These are phyloP conservation scores for Trametes sp. DNA, from an alignment of 1,284 basidiomycete genomes.

Conservation along the genomic window DNA sequence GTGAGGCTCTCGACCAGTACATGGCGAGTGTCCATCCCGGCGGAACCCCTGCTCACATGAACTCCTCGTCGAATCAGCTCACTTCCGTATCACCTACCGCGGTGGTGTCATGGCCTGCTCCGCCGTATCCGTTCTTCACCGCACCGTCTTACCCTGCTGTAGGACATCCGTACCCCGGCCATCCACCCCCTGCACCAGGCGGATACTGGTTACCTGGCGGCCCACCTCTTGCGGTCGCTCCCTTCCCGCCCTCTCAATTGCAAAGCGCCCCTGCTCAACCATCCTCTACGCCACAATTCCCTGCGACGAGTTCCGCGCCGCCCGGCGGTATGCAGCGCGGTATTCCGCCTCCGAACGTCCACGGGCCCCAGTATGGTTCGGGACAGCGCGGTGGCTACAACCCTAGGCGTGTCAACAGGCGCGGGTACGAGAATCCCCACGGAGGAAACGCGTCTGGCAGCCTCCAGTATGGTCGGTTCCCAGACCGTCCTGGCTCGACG, in stretches of 20 bases:
- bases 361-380: slow-evolving; percentile 4
- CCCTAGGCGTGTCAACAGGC: slow-evolving; percentile 22
- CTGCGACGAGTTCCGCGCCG: neutral
- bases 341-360: slow-evolving; percentile 4
- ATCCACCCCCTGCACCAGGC: slow-evolving; percentile 10
- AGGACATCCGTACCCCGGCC: neutral
- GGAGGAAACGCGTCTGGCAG: neutral
- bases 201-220: slow-evolving; percentile 28
- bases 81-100: neutral
- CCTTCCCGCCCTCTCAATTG: neutral
- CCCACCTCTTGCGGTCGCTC: slow-evolving; percentile 4
- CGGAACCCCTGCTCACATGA: slow-evolving; percentile 28
- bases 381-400: slow-evolving; percentile 19
- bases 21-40: slow-evolving; percentile 47
- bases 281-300: neutral
- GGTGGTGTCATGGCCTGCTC: slow-evolving; percentile 4
- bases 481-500: neutral
- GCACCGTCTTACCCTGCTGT: slow-evolving; percentile 15
- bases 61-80: slow-evolving; percentile 1
- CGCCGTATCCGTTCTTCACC: slow-evolving; percentile 5
- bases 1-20: slow-evolving; percentile 68
- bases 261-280: neutral
- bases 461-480: neutral
- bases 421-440: slow-evolving; percentile 1
- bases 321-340: neutral